A percentile compares a stretch with the other conserved stretches of the same genome.
Evolutionary conservation across 148 eudicot genomes (phyloP).

Genomic region (Rhododendron henanense): DNA sequence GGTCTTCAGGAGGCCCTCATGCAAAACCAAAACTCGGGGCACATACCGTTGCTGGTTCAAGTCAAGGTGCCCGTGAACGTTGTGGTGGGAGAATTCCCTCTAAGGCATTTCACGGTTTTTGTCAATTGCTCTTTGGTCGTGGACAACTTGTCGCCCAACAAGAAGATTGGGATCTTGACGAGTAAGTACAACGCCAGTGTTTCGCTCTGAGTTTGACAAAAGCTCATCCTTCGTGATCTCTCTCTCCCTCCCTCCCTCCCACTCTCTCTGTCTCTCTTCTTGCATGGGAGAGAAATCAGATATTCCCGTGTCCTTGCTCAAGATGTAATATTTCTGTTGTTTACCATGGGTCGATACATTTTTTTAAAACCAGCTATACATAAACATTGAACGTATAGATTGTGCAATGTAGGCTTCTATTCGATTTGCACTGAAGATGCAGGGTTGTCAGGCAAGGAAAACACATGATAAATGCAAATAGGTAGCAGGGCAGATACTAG

Average conservation of each 20-base stretch:
- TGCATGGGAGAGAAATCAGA: background rate
- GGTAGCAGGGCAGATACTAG: background rate
- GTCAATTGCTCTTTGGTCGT: conserved; percentile 40
- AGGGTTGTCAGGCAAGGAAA: background rate
- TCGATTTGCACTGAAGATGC: background rate
- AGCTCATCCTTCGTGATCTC: background rate
- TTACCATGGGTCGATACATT: background rate
- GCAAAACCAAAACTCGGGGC: conserved; percentile 15
- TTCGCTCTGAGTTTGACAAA: conserved; percentile 2
- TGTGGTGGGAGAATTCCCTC: conserved; percentile 19
- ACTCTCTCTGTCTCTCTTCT: background rate
- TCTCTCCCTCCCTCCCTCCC: background rate
- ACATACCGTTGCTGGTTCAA: conserved; percentile 42
- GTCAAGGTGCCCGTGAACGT: conserved; percentile 42
- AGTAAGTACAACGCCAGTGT: conserved; percentile 17
- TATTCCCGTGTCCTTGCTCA: background rate
- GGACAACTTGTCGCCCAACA: conserved; percentile 37
- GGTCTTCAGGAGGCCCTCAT: conserved; percentile 31
- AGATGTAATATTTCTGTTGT: conserved; percentile 1
- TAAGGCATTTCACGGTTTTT: conserved; percentile 28
- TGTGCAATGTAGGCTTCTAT: background rate
- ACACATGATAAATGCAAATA: background rate
- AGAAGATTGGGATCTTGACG: conserved; percentile 32
- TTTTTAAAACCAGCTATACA: background rate
- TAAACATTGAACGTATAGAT: background rate